phyloP scores from a whole-genome alignment of 2,329 filamentous ascomycete species.

The Fusarium drepaniforme region DNA sequence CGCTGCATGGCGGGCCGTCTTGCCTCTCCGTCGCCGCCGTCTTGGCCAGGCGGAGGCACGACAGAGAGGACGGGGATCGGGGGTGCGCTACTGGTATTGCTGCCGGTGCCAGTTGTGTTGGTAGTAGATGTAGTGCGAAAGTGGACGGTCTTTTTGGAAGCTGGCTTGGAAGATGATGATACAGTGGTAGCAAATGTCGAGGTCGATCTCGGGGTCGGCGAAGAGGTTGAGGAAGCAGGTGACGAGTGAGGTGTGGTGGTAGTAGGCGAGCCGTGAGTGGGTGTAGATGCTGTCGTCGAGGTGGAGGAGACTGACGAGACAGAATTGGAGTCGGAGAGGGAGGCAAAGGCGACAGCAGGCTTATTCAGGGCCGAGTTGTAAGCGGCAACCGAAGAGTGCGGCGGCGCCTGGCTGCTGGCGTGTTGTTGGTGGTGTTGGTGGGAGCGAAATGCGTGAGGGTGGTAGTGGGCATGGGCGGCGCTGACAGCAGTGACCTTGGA shows the following conservation, averaged over 20 bases:
- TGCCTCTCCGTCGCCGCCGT: constrained; percentile 51
- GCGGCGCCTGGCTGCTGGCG: constrained; percentile 34
- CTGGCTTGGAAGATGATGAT: constrained; percentile 16
- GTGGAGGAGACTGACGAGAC: constrained; percentile 31
- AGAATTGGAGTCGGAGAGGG: constrained; percentile 37
- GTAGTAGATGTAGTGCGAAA: constrained; percentile 24
- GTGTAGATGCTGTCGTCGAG: constrained; percentile 33
- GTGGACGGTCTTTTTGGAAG: constrained; percentile 33
- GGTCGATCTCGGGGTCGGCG: constrained; percentile 36
- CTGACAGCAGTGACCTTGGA: constrained; percentile 13
- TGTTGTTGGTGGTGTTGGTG: constrained; percentile 33
- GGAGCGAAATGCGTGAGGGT: constrained; percentile 37
- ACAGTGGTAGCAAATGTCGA: constrained; percentile 31
- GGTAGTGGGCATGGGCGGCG: constrained; percentile 22
- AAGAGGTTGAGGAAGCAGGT: constrained; percentile 34
- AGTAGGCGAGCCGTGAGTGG: constrained; percentile 32
- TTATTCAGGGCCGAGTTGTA: constrained; percentile 41
- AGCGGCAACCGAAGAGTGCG: constrained; percentile 34
- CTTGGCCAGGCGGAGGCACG: constrained; percentile 48
- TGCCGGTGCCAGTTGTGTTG: constrained; percentile 26
- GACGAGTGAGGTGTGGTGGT: constrained; percentile 35
- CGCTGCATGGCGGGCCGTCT: constrained; percentile 56
- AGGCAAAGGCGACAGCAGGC: constrained; percentile 35
- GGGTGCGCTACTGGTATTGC: constrained; percentile 49
- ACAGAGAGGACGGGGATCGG: constrained; percentile 46